Evolutionary conservation across 345 rosid species (phyloP), one percentile per base, ranked within the genome.

Genomic region (Clarkia xantiana): DNA sequence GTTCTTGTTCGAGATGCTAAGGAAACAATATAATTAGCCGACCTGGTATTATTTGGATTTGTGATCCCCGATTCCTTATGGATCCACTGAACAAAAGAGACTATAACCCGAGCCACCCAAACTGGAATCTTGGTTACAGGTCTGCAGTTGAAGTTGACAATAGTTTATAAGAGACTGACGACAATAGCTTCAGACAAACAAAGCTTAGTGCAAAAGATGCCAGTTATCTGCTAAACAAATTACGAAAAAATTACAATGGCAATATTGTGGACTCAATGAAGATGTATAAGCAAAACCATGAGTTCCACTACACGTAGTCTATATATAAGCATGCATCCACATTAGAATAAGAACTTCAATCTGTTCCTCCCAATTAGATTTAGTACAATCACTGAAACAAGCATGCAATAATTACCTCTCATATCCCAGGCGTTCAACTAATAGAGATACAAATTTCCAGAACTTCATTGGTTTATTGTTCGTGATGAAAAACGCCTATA

Each of bases 401-500:
- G 1, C 36, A 14, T 48, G 57, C 54, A 50, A 20, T 52, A 43
- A 49, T 62, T 70, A 91, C 98, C 98, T 79, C 62, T 74, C 79
- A 71, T 81, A 86, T 49, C 86, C 83, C 75, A 91, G 54, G 65
- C 89, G 86, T 69, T 72, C 84, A 55, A 81, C 63, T 45, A 86
- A 55, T 47, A 61, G 58, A 45, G 87, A 76, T 10, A 80, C 73
- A 66, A 86, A 86, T 46, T 78, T 82, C 93, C 84, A 84, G 60
- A 84, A 86, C 68, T 58, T 77, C 58, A 81, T 49, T 8, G 87
- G 94, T 72, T 86, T 73, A 10, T 67, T 69, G 74, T 91, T 81
- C 3, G 96, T 91, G 72, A 91, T 78, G 57, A 86, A 84, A 64
- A 86, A 91, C 19, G 81, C 94, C 96, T 91, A 65, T 70, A 90